Evolutionary conservation across 2,329 filamentous ascomycete genomes (phyloP), one percentile per base, ranked within the genome.

Genomic region (Ilyonectria sp.): DNA sequence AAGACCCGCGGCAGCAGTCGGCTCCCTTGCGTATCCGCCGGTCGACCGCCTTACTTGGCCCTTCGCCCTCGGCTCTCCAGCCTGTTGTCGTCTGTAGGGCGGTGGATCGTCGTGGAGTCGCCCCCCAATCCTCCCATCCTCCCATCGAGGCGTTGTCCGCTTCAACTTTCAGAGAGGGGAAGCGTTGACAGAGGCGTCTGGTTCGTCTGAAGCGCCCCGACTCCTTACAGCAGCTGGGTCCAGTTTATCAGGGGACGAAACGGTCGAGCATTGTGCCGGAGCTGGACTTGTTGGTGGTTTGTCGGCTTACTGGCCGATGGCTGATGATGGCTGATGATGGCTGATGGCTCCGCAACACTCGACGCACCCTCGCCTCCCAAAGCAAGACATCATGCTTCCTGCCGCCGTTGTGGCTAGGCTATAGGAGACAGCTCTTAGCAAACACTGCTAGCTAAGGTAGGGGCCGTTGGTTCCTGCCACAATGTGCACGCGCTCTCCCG

Each of bases 1-100:
- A n/a, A 49, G 47, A 13, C 37, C 46, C 44, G 47, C 37, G 56
- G 49, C 49, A 50, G 67, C 55, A 31, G 44, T 43, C 26, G 49
- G 40, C 26, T 72, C 71, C 69, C 74, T 75, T 74, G 72, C 74
- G 70, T 69, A 60, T 65, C 63, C 58, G 59, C 63, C 61, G 52
- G 62, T 56, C 52, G 19, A 57, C 54, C 67, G 63, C 66, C 67
- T 73, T 56, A 71, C 62, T 69, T 47, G 40, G 64, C 52, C 21
- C 57, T 57, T 35, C 52, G 43, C 44, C 23, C 57, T 44, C 52
- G 44, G 58, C 10, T 46, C n/a, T 37, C 29, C 15, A 33, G 29
- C 23, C 21, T 52, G 58, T 40, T 23, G 47, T 53, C 21, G 33
- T 60, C 64, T 57, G 63, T 63, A 57, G 55, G 56, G 66, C 61